Evolutionary conservation across 1,284 basidiomycete species (phyloP).

Genomic region (Hypsizygus ulmarius): DNA sequence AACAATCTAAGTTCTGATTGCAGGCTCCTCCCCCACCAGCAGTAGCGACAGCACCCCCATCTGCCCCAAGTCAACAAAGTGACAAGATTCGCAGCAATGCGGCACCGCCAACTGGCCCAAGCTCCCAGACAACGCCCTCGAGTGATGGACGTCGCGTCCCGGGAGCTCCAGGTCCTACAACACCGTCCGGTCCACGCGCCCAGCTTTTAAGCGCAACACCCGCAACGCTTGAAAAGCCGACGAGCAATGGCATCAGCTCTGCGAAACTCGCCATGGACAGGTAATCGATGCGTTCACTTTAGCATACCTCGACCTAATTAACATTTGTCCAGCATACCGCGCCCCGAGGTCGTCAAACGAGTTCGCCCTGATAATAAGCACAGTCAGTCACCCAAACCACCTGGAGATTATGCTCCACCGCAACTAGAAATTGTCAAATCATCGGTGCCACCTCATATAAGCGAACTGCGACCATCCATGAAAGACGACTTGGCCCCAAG

Average conservation of each 20-base stretch:
- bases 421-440: conserved; percentile 23
- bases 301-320: background rate
- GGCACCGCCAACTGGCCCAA: conserved; percentile 37
- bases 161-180: conserved; percentile 31
- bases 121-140: conserved; percentile 28
- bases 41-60: conserved; percentile 29
- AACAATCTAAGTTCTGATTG: conserved; percentile 4
- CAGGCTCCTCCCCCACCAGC: conserved; percentile 26
- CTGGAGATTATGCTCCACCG: conserved; percentile 22
- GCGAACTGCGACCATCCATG: conserved; percentile 15
- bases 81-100: conserved; percentile 42
- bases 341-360: conserved; percentile 74
- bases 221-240: conserved; percentile 26
- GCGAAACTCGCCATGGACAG: conserved; percentile 65
- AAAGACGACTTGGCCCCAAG: conserved; percentile 17
- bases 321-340: conserved; percentile 51
- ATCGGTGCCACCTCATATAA: conserved; percentile 19
- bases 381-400: conserved; percentile 40
- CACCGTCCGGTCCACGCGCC: conserved; percentile 59
- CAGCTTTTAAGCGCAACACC: conserved; percentile 38
- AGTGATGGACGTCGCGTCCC: conserved; percentile 33
- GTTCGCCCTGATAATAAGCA: conserved; percentile 53
- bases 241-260: conserved; percentile 23
- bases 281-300: conserved; percentile 33
- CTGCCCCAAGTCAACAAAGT: conserved; percentile 27